phyloP scores from a whole-genome alignment of 129 eudicot genomes.

The Pseudognaphalium luteoalbum region DNA sequence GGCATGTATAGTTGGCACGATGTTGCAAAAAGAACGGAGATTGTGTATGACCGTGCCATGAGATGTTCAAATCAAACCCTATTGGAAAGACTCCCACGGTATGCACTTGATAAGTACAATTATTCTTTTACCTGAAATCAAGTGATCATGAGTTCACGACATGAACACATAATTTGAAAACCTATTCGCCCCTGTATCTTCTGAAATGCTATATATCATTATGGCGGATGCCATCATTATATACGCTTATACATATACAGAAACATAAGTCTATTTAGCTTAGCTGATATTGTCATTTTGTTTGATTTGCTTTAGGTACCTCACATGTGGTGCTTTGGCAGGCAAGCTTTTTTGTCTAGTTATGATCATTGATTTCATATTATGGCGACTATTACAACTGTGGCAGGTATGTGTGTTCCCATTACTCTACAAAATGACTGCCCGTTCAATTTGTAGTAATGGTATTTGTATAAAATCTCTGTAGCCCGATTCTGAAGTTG shows the following conservation, averaged over 20 bases:
- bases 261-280: neutral
- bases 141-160: neutral
- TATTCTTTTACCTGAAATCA: constrained; percentile 17
- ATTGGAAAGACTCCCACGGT: constrained; percentile 88
- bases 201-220: neutral
- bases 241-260: neutral
- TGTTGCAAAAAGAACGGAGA: constrained; percentile 91
- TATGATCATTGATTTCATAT: constrained; percentile 74
- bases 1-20: constrained; percentile 95
- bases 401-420: constrained; percentile 54
- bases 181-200: neutral
- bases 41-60: constrained; percentile 85
- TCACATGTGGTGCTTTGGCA: constrained; percentile 94
- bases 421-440: neutral
- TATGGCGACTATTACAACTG: constrained; percentile 74
- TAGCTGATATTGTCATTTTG: constrained; percentile 13
- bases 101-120: constrained; percentile 25
- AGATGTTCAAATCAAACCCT: constrained; percentile 80
- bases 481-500: constrained; percentile 47
- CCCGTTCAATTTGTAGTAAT: constrained; percentile 1
- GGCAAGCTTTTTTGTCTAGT: constrained; percentile 98
- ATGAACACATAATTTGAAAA: neutral
- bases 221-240: neutral
- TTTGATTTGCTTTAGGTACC: constrained; percentile 60
- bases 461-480: constrained; percentile 7